Percentiles rank a stretch among this genome's conserved stretches.
These are phyloP conservation scores for Ocimum tenuiflorum DNA, from an alignment of 257 asterid genomes.

Conservation along the genomic window DNA sequence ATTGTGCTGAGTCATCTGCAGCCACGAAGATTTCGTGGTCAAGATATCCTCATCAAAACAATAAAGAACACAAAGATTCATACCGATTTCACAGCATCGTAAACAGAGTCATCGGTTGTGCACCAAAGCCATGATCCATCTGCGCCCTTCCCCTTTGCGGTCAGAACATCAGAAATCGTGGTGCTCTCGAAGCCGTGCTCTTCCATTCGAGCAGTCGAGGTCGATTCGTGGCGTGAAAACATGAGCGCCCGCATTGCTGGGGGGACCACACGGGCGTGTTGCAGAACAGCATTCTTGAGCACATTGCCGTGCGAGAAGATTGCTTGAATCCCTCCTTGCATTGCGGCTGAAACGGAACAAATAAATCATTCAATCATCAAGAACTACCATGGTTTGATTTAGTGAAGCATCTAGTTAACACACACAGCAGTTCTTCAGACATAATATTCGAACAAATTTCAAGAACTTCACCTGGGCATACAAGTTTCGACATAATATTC, in stretches of 20 bases:
- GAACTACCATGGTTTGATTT: not conserved
- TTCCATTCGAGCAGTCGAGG: constrained; percentile 77
- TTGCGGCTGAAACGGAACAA: constrained; percentile 33
- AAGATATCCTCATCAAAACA: not conserved
- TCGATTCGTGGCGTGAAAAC: constrained; percentile 52
- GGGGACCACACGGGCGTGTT: constrained; percentile 52
- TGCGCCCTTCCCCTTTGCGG: constrained; percentile 69
- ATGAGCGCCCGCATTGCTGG: constrained; percentile 39
- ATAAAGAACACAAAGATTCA: constrained; percentile 8
- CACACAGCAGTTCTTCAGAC: not conserved
- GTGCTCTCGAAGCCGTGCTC: constrained; percentile 98
- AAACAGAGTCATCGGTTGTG: constrained; percentile 84
- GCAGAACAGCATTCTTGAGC: constrained; percentile 62
- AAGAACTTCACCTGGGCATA: not conserved
- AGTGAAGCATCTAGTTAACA: not conserved
- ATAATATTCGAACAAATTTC: not conserved
- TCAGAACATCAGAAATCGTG: constrained; percentile 62
- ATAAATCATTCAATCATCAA: not conserved
- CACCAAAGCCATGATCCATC: constrained; percentile 99
- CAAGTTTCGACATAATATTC: not conserved
- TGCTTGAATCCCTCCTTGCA: constrained; percentile 86
- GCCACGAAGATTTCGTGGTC: not conserved
- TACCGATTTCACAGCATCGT: constrained; percentile 96
- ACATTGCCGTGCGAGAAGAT: constrained; percentile 55
- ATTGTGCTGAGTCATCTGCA: constrained; percentile 96